Evolutionary conservation across 805 yeast species (phyloP), one percentile per base, ranked within the genome.

Genomic region (Yamadazyma endophytica): DNA sequence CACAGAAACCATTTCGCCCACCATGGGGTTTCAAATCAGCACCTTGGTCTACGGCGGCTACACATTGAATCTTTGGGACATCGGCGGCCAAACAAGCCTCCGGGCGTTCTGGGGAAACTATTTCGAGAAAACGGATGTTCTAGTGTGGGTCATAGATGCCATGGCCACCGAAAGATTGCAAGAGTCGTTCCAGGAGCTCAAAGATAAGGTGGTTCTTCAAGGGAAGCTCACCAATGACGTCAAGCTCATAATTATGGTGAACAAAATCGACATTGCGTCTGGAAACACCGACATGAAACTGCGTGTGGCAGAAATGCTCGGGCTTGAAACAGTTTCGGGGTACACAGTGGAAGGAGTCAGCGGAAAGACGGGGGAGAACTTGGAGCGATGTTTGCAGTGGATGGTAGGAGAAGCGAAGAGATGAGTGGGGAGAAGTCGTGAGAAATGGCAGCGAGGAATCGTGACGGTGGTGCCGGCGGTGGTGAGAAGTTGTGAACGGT

Each of bases 81-180:
- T 89, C 9, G 97, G 97, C 4, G 97, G 72, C 1, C 72, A 66
- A 39, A 51, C 54, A 8, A 59, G 61, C 29, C 43, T 66, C 13
- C 54, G 72, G 12, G 44, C 52, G 21, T 66, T 66, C 42, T 66
- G 72, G 97, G 78, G 84, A 46, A 90, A 89, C 58, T 89, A 90
- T 55, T 89, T 83, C 49, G 96, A 88, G 42, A 77, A 75, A 45
- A 59, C 72, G 24, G 89, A 89, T 45, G 75, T 77, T 5, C 62
- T 89, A 12, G 56, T 89, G 9, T 89, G 96, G 96, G 95, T 89
- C 13, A 70, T 90, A 5, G 97, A 90, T 56, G 70, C 77, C 2
- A 54, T 65, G 24, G 73, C 81, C 13, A 50, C 74, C 17, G 77
- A 75, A 28, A 59, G 96, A 31, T 58, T 86, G 16, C 49, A 58